These are phyloP conservation scores for Dianthus caryophyllus DNA, from an alignment of 148 eudicot species.

Conservation along the genomic window DNA sequence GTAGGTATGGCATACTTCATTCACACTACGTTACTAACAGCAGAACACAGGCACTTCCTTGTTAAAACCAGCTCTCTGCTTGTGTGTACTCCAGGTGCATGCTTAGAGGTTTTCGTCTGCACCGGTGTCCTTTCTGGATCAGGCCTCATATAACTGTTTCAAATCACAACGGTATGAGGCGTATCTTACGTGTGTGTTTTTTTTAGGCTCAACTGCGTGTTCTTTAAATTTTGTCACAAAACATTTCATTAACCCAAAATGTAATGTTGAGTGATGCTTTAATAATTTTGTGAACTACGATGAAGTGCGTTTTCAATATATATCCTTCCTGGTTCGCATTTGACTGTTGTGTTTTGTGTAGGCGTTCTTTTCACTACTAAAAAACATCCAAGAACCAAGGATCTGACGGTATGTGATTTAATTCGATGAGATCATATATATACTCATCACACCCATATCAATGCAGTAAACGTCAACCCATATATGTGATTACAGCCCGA, in stretches of 20 bases:
- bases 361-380: slow-evolving; percentile 87
- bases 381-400: slow-evolving; percentile 96
- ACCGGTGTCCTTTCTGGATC: slow-evolving; percentile 90
- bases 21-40: neutral
- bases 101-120: slow-evolving; percentile 97
- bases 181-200: neutral
- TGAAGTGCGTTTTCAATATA: no score
- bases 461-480: slow-evolving; percentile 13
- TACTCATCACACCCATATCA: neutral
- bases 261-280: neutral
- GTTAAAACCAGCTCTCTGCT: neutral
- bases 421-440: neutral
- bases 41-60: neutral
- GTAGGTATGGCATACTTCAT: slow-evolving; percentile 54
- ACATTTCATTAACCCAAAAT: neutral
- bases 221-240: neutral
- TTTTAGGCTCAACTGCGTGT: neutral
- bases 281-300: neutral
- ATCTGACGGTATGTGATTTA: slow-evolving; percentile 58
- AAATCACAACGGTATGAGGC: slow-evolving; percentile 71
- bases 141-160: slow-evolving; percentile 83
- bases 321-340: neutral
- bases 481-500: slow-evolving; percentile 64
- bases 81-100: slow-evolving; percentile 57
- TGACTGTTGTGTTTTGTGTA: slow-evolving; percentile 26